A percentile compares a stretch with the other conserved stretches of the same genome.
These are phyloP conservation scores for Tuber magnatum DNA, from an alignment of 495 filamentous ascomycete species.

Conservation along the genomic window DNA sequence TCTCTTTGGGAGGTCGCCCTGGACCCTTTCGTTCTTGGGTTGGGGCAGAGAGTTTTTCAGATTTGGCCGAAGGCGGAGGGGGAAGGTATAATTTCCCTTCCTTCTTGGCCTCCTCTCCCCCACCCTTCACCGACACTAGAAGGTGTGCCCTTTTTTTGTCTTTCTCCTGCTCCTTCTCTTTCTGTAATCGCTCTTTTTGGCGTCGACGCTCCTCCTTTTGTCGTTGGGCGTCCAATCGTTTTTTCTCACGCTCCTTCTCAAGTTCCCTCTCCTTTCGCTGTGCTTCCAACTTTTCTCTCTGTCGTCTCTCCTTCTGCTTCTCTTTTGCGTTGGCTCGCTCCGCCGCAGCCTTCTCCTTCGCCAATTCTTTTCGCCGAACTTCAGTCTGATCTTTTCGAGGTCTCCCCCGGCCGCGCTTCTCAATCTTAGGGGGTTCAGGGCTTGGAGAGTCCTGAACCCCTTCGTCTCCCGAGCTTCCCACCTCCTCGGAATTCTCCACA, in stretches of 20 bases:
- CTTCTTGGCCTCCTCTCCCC: slow-evolving; percentile 16
- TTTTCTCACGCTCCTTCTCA: slow-evolving; percentile 28
- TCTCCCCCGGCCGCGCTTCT: slow-evolving; percentile 32
- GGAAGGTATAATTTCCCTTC: slow-evolving; percentile 27
- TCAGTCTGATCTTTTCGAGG: slow-evolving; percentile 30
- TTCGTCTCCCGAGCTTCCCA: slow-evolving; percentile 15
- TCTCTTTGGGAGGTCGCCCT: slow-evolving; percentile 23
- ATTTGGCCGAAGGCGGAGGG: slow-evolving; percentile 10
- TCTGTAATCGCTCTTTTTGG: slow-evolving; percentile 17
- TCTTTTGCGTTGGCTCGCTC: slow-evolving; percentile 17
- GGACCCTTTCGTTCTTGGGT: slow-evolving; percentile 24
- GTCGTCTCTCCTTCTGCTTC: slow-evolving; percentile 17
- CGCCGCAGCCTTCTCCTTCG: slow-evolving; percentile 20
- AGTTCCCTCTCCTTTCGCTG: slow-evolving; percentile 18
- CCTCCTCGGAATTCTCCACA: slow-evolving; percentile 19
- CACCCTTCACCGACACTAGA: neutral
- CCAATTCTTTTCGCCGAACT: slow-evolving; percentile 20
- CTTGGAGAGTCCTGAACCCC: slow-evolving; percentile 23
- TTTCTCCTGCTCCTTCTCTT: slow-evolving; percentile 24
- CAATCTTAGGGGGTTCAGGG: slow-evolving; percentile 27
- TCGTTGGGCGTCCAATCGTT: slow-evolving; percentile 19
- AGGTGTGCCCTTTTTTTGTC: slow-evolving; percentile 30
- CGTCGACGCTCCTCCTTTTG: slow-evolving; percentile 29
- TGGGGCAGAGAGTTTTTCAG: slow-evolving; percentile 23
- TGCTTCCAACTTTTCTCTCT: slow-evolving; percentile 28